Percentiles rank a stretch among this genome's conserved stretches.
These are phyloP conservation scores for Ceratocystis albifundus DNA, from an alignment of 2,329 filamentous ascomycete species.

Conservation along the genomic window DNA sequence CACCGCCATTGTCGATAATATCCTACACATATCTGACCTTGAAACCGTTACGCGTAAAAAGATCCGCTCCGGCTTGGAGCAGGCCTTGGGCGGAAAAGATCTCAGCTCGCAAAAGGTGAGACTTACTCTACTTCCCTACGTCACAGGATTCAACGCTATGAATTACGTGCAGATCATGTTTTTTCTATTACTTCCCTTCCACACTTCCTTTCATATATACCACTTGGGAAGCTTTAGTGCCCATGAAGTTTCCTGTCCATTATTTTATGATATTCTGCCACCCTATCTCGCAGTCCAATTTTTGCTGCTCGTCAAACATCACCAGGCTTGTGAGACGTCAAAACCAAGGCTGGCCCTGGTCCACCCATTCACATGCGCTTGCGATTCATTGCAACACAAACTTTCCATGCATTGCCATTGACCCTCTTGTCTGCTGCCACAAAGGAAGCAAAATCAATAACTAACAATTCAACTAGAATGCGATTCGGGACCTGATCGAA, in stretches of 20 bases:
- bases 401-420: not conserved
- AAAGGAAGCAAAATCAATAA: not conserved
- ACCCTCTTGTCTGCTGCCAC: not conserved
- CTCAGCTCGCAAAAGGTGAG: slow-evolving; percentile 48
- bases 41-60: slow-evolving; percentile 54
- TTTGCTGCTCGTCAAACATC: not conserved
- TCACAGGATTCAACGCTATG: not conserved
- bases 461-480: slow-evolving; percentile 38
- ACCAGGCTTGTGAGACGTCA: not conserved
- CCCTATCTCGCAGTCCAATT: not conserved
- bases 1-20: slow-evolving; percentile 48
- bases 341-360: not conserved
- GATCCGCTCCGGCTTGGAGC: slow-evolving; percentile 46
- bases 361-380: not conserved
- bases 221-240: not conserved
- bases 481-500: slow-evolving; percentile 61
- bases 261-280: not conserved
- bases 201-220: not conserved
- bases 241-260: not conserved
- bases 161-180: not conserved
- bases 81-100: slow-evolving; percentile 44
- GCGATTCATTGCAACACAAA: not conserved
- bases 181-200: not conserved
- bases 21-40: slow-evolving; percentile 47
- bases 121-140: slow-evolving; percentile 9